Base-by-base conservation (phyloP, 2,329 filamentous ascomycete genomes). In the Trichoderma gracile region DNA sequence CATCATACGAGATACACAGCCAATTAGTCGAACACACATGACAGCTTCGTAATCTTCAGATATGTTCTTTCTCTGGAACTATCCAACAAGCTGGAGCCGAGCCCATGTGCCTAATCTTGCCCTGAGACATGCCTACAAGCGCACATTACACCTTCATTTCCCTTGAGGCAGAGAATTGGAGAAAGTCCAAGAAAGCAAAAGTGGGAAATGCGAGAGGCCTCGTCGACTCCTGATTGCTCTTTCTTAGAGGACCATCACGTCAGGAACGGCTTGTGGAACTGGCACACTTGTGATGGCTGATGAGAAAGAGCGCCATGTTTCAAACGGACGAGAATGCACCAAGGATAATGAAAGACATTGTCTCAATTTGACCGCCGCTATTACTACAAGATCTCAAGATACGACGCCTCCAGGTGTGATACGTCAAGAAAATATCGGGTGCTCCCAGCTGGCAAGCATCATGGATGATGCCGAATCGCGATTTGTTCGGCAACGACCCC, bases 341-440 rank as follows among this genome's bases (percentile, higher is more conserved):
- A 14, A 21, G 43, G 10, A n/a, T 15, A 1, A 25, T 4, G 21
- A 23, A n/a, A 59, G 33, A 50, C 21, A 43, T n/a, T 59, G 56
- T 49, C 40, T n/a, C 56, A 49, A 14, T 25, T 25, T 49, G 30
- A 59, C 56, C 56, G 45, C 56, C 45, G 27, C 47, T 49, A 49
- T 49, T 59, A 49, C 30, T 59, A 59, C 47, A 42, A 5, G 14
- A 33, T 17, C 17, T 1, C 40, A 27, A 27, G 27, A 12, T 42
- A 17, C 42, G 15, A 8, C 14, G 21, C 21, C 5, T 10, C 23
- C 10, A 25, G 4, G 2, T 7, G 50, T 40, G 38, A 23, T 53
- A 38, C n/a, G 30, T 21, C 5, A 23, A 42, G 12, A 10, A 55
- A 15, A 27, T 15, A 19, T 9, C 14, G 40, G 21, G 30, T 40